These are phyloP conservation scores for Pythium guiyangense DNA, from an alignment of 352 stramenopile species.

Conservation along the genomic window DNA sequence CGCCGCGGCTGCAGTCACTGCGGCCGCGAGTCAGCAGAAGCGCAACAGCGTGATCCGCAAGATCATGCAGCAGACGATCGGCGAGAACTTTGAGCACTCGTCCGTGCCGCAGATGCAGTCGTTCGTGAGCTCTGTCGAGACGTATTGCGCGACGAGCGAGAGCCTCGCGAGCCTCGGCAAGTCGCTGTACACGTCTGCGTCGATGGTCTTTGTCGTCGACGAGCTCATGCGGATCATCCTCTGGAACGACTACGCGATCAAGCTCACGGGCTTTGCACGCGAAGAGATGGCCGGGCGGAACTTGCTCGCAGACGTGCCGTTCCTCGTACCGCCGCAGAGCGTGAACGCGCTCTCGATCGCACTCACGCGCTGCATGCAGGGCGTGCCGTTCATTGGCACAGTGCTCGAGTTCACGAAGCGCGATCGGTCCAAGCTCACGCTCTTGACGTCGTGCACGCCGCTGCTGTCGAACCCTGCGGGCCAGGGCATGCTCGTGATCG, in stretches of 20 bases:
- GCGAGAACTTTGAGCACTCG: slow-evolving; percentile 68
- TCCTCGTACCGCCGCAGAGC: slow-evolving; percentile 56
- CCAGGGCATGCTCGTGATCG: slow-evolving; percentile 77
- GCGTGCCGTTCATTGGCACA: slow-evolving; percentile 38
- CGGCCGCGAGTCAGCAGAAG: slow-evolving; percentile 10
- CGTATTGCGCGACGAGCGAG: slow-evolving; percentile 69
- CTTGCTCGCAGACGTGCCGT: slow-evolving; percentile 63
- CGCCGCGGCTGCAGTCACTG: not conserved
- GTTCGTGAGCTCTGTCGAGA: slow-evolving; percentile 74
- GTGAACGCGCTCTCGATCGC: slow-evolving; percentile 50
- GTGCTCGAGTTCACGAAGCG: slow-evolving; percentile 58
- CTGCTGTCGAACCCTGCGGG: slow-evolving; percentile 71
- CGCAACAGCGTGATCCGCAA: slow-evolving; percentile 57
- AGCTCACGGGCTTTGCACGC: slow-evolving; percentile 65
- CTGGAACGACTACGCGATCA: slow-evolving; percentile 80
- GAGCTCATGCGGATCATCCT: slow-evolving; percentile 83
- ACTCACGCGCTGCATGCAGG: slow-evolving; percentile 56
- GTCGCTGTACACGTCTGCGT: slow-evolving; percentile 71
- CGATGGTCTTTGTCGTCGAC: slow-evolving; percentile 80
- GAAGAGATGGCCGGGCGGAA: slow-evolving; percentile 79
- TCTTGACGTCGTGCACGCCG: slow-evolving; percentile 68
- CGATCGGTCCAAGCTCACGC: slow-evolving; percentile 52
- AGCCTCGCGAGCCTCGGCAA: slow-evolving; percentile 79
- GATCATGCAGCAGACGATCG: slow-evolving; percentile 76
- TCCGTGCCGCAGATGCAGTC: slow-evolving; percentile 59